A percentile compares a stretch with the other conserved stretches of the same genome.
Conservation (phyloP, 129 eudicot species). For the Saussurea involucrata region DNA sequence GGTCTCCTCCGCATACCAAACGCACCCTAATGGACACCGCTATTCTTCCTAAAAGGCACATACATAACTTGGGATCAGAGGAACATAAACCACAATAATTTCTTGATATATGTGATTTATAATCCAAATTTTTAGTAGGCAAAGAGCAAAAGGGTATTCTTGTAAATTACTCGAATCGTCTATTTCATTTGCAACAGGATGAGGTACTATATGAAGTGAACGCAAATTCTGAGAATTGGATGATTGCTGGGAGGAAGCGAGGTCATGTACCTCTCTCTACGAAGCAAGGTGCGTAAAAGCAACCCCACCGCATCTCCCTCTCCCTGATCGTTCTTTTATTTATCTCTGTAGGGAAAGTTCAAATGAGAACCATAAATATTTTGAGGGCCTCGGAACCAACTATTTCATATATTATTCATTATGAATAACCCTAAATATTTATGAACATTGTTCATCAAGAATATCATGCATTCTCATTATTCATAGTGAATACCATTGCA, state of each 20-base stretch:
- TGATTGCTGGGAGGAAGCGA: slow-evolving; percentile 98
- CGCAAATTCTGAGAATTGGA: slow-evolving; percentile 94
- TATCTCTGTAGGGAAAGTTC: too few relatives aligned
- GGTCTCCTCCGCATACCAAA: too few relatives aligned
- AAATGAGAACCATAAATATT: too few relatives aligned
- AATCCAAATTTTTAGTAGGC: neutral
- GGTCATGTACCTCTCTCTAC: slow-evolving; percentile 79
- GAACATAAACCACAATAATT: neutral
- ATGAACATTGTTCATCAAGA: neutral
- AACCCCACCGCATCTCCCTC: neutral
- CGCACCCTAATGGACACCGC: neutral
- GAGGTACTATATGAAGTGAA: slow-evolving; percentile 84
- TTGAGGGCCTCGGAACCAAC: too few relatives aligned
- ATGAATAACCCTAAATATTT: neutral
- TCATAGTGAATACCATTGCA: neutral
- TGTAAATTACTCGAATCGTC: neutral
- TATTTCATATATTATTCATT: neutral
- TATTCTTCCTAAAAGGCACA: neutral
- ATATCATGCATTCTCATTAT: neutral
- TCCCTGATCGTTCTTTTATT: neutral
- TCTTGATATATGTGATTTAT: slow-evolving; percentile 1
- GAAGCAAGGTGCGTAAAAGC: slow-evolving; percentile 55
- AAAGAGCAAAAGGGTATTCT: neutral
- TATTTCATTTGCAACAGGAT: slow-evolving; percentile 37
- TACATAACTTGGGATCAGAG: neutral